Percentiles rank a stretch among this genome's conserved stretches.
Evolutionary conservation across 106 monocot species (phyloP).

Genomic region (Apostasia ramifera): DNA sequence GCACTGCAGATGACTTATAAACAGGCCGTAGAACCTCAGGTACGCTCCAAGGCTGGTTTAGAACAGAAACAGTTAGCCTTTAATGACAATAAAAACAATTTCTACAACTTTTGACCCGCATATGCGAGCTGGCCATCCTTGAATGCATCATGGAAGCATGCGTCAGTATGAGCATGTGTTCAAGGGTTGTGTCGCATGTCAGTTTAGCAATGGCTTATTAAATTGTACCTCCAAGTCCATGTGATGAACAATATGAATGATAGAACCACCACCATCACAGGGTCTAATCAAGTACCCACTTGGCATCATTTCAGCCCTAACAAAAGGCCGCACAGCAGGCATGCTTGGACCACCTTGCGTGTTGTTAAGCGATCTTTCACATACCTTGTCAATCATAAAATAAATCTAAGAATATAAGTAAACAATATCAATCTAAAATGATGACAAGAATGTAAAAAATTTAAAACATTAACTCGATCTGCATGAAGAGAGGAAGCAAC

Average conservation of each 20-base stretch:
- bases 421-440: background rate
- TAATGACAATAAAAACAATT: no score
- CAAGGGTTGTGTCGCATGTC: no score
- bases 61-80: background rate
- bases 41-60: slow-evolving; percentile 55
- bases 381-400: slow-evolving; percentile 32
- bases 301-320: slow-evolving; percentile 61
- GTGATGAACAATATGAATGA: slow-evolving; percentile 62
- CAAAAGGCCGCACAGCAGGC: slow-evolving; percentile 51
- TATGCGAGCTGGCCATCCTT: no score
- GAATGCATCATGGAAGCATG: no score
- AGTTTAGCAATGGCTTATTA: no score
- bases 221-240: slow-evolving; percentile 51
- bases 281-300: slow-evolving; percentile 68
- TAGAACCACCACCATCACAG: slow-evolving; percentile 26
- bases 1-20: slow-evolving; percentile 59
- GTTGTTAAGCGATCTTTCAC: slow-evolving; percentile 65
- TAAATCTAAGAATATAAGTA: background rate
- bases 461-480: background rate
- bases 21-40: slow-evolving; percentile 63
- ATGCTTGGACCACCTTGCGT: slow-evolving; percentile 60
- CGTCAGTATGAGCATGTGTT: no score
- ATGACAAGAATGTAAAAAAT: background rate
- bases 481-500: background rate
- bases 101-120: no score